Evolutionary conservation across 139 green algal species (phyloP).

Genomic region (Chlorella sp.): DNA sequence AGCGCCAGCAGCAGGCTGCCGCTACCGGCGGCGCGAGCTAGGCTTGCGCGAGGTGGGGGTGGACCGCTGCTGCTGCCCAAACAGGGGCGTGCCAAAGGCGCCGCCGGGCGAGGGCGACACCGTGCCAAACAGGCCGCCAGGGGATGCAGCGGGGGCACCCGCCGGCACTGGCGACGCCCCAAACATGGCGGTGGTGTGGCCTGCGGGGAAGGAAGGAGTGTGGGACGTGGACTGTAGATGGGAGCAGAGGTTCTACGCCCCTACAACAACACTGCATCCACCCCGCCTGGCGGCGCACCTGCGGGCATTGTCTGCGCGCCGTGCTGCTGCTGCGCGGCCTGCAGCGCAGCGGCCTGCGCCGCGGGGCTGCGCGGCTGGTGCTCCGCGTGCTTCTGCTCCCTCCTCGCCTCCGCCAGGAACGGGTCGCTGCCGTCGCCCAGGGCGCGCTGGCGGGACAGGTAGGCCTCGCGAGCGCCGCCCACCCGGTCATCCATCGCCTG

Average conservation of each 20-base stretch:
- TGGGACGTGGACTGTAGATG: too few relatives aligned
- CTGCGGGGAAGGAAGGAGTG: too few relatives aligned
- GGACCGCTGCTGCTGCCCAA: conserved; percentile 19
- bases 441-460: conserved; percentile 15
- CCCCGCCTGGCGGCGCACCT: neutral
- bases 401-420: conserved; percentile 36
- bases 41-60: conserved; percentile 4
- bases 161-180: neutral
- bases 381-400: conserved; percentile 1
- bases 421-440: conserved; percentile 47
- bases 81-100: conserved; percentile 22
- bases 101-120: neutral
- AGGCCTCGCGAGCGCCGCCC: conserved; percentile 14
- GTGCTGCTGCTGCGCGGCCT: conserved; percentile 10
- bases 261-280: too few relatives aligned
- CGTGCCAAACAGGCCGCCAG: conserved; percentile 29
- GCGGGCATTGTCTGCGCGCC: neutral
- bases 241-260: too few relatives aligned
- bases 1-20: too few relatives aligned
- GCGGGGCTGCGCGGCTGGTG: conserved; percentile 31
- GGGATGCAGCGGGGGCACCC: neutral
- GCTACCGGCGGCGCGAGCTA: conserved; percentile 1
- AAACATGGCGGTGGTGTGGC: neutral
- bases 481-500: conserved; percentile 51
- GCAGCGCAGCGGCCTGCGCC: conserved; percentile 1